Evolutionary conservation across 164 flowering plant genomes (phyloP), one percentile per base, ranked within the genome.

Genomic region (Aristolochia californica): DNA sequence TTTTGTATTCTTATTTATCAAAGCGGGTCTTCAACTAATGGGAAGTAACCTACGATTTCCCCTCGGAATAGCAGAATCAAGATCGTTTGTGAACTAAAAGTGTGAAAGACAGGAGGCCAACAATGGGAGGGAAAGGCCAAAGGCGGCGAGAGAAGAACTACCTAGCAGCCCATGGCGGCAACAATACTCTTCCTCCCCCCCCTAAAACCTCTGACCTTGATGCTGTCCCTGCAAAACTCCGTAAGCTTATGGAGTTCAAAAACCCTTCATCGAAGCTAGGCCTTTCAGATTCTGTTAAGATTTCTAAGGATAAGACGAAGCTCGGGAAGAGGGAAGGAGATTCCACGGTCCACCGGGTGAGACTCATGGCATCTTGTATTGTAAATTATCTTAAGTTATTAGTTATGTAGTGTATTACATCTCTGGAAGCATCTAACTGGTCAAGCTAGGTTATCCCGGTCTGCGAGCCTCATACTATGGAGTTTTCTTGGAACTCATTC

Each of bases 101-200:
- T 34, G 40, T 34, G 40, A 34, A 34, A 34, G 40, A 34, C 40
- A 49, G 58, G 38, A n/a, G 62, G 54, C 26, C 56, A 69, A 62
- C 48, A 62, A 87, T 85, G 98, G 91, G 83, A 64, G 94, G 91
- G 15, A 88, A 88, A 70, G 98, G 90, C 47, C 66, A 45, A 62
- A 70, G 73, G 61, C 68, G 96, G 55, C 75, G 98, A 70, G 95
- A 86, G 73, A 86, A 84, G 76, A 91, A 91, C 73, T 86, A 70
- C 78, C 58, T 23, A 52, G 87, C 81, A 17, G 87, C 95, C 1
- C 98, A 86, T 58, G 98, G 94, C n/a, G 85, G 77, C 23, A 48
- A 66, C 61, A 56, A 53, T 44, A 69, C 83, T n/a, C 90, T 86
- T 4, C 93, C 98, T 13, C 98, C 91, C 2, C 90, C 98, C 1